Conservation (phyloP, 768 basidiomycete genomes). For the Amanita jacksonii region DNA sequence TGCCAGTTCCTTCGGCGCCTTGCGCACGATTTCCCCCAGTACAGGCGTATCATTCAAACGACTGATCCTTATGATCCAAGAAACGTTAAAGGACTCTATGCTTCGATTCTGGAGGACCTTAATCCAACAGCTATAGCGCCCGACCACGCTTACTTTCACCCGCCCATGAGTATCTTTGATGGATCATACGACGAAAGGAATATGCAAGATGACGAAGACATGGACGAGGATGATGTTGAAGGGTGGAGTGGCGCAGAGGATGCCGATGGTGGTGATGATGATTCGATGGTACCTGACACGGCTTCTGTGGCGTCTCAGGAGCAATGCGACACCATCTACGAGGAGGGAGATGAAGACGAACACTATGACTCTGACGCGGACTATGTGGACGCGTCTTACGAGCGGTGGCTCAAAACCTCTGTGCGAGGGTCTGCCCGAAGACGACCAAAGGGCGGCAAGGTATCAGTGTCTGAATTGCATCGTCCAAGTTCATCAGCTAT, state of each 20-base stretch:
- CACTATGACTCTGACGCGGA: not conserved
- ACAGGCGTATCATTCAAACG: not conserved
- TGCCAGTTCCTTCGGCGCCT: not conserved
- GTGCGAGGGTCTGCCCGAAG: not conserved
- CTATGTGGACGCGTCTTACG: not conserved
- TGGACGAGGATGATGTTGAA: too few species aligned
- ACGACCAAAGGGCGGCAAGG: too few species aligned
- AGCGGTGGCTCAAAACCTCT: not conserved
- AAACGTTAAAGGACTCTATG: not conserved
- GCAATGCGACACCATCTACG: too few species aligned
- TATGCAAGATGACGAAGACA: too few species aligned
- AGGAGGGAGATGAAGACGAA: too few species aligned
- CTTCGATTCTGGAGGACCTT: not conserved
- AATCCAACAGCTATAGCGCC: too few species aligned
- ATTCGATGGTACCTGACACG: not conserved
- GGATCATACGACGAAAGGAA: conserved; percentile 4
- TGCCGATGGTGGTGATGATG: too few species aligned
- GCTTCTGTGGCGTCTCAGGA: too few species aligned
- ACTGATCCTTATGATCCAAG: not conserved
- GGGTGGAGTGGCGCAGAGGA: too few species aligned
- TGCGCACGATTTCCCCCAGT: not conserved
- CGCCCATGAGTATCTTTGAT: not conserved
- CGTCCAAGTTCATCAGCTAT: too few species aligned
- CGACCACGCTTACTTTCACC: too few species aligned
- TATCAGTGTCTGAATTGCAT: too few species aligned